Base-by-base conservation (phyloP, 2,329 filamentous ascomycete genomes). In the Diplocarpon mali region DNA sequence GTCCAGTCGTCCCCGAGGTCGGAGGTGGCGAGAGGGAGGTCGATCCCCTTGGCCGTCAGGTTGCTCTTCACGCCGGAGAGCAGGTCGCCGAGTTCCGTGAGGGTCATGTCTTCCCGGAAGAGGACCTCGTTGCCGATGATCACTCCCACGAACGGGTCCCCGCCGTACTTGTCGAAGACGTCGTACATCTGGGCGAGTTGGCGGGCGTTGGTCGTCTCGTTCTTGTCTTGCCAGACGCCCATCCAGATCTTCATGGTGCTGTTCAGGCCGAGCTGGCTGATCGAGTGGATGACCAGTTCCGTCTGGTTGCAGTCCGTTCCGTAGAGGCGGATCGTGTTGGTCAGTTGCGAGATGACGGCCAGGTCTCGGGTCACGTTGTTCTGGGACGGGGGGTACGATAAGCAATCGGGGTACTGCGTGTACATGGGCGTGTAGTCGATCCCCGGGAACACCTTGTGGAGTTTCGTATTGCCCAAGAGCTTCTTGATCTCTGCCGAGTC, bases 281-380 rank as follows among this genome's bases (percentile, higher is more conserved):
- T 82, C 15, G 89, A 81, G 57, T 92, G 81, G 8, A 96, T 69
- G 1, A 93, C 77, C 84, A 96, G 92, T 64, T 95, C 77, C 0
- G 90, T 96, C 65, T 96, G 90, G 65, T 95, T 95, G 72, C 90
- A 96, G 67, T 96, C 90, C 11, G 87, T 96, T 40, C 90, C 90
- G 62, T 96, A 96, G 1, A 95, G 71, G 7, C 90, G 82, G 38
- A 96, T 76, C 2, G 80, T 81, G 61, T 94, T 89, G 48, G 88
- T 95, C 35, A 96, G 71, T 62, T 95, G 88, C 11, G 85, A 88
- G 41, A 96, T 77, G 9, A 95, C 81, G 1, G 92, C 90, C 47
- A 95, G 69, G 61, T 96, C 90, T 42, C 86, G 79, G 0, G 92
- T 96, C 53, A 96, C 73, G 61, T 96, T 95, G 67, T 96, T 95